A percentile compares a stretch with the other conserved stretches of the same genome.
phyloP scores from a whole-genome alignment of 306 rosid species.

The Inga oerstediana region DNA sequence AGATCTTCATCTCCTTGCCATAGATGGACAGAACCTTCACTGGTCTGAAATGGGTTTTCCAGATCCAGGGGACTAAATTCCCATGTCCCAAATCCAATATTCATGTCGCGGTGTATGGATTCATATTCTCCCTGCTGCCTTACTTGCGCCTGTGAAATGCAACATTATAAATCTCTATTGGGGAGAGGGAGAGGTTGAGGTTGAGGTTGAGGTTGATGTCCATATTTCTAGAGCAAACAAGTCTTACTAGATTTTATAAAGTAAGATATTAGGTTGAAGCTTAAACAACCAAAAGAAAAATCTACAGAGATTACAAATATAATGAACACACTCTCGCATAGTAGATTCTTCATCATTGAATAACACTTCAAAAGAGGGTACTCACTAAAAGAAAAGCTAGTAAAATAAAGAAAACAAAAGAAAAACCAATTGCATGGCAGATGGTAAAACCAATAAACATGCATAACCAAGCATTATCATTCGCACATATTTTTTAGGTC shows the following conservation, averaged over 20 bases:
- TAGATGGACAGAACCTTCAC: constrained; percentile 60
- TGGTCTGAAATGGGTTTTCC: constrained; percentile 63
- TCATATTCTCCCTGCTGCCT: constrained; percentile 66
- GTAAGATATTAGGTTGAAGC: constrained; percentile 8
- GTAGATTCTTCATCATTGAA: not conserved
- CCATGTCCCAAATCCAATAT: constrained; percentile 68
- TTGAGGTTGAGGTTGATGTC: not conserved
- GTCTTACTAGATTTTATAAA: not conserved
- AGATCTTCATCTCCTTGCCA: constrained; percentile 81
- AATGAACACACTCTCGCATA: constrained; percentile 5
- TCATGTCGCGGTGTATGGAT: constrained; percentile 52
- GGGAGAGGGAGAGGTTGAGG: not conserved
- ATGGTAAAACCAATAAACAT: constrained; percentile 15
- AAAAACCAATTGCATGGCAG: constrained; percentile 7
- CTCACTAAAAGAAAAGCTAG: not conserved
- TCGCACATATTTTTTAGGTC: constrained; percentile 4
- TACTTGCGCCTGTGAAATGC: constrained; percentile 46
- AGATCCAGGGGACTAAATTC: constrained; percentile 71
- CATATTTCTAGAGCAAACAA: not conserved
- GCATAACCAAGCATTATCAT: constrained; percentile 13
- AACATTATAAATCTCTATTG: constrained; percentile 5
- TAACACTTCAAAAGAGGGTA: constrained; percentile 5
- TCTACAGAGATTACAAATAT: not conserved
- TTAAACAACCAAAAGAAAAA: constrained; percentile 8
- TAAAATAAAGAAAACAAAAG: not conserved